A percentile compares a stretch with the other conserved stretches of the same genome.
phyloP scores from a whole-genome alignment of 176 grass and related monocot species.

The Carex scoparia region DNA sequence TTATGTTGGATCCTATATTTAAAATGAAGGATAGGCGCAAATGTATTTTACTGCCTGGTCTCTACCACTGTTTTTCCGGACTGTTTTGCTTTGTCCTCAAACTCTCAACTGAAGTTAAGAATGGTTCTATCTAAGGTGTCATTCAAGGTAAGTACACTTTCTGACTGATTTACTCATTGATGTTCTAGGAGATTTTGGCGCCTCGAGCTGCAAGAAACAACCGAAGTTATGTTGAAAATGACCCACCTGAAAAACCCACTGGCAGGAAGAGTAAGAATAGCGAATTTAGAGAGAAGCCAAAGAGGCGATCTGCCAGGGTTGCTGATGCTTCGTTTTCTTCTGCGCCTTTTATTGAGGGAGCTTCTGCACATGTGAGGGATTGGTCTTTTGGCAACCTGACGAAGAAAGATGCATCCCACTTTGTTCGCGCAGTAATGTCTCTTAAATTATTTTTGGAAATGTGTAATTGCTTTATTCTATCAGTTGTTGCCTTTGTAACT shows the following conservation, averaged over 20 bases:
- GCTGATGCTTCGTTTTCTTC: slow-evolving; percentile 44
- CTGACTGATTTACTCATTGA: neutral
- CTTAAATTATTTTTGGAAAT: neutral
- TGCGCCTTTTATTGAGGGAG: slow-evolving; percentile 70
- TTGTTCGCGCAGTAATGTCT: slow-evolving; percentile 81
- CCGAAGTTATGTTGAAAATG: slow-evolving; percentile 87
- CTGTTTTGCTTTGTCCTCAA: neutral
- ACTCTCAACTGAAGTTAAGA: neutral
- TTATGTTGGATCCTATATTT: neutral
- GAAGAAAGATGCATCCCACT: slow-evolving; percentile 93
- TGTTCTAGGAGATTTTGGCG: slow-evolving; percentile 74
- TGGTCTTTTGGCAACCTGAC: slow-evolving; percentile 81
- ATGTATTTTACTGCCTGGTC: neutral
- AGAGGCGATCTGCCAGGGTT: slow-evolving; percentile 72
- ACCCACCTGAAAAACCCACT: slow-evolving; percentile 48
- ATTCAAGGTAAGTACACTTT: neutral
- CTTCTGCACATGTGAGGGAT: slow-evolving; percentile 79
- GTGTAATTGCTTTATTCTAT: neutral
- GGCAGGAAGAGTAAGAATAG: slow-evolving; percentile 55
- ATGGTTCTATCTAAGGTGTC: neutral
- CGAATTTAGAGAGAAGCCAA: slow-evolving; percentile 67
- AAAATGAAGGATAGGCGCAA: neutral
- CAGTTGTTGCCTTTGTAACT: neutral
- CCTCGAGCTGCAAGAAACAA: slow-evolving; percentile 93
- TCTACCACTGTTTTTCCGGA: neutral